Percentiles rank a stretch among this genome's conserved stretches.
Conservation (phyloP, 352 stramenopile species). For the Pythium biforme region DNA sequence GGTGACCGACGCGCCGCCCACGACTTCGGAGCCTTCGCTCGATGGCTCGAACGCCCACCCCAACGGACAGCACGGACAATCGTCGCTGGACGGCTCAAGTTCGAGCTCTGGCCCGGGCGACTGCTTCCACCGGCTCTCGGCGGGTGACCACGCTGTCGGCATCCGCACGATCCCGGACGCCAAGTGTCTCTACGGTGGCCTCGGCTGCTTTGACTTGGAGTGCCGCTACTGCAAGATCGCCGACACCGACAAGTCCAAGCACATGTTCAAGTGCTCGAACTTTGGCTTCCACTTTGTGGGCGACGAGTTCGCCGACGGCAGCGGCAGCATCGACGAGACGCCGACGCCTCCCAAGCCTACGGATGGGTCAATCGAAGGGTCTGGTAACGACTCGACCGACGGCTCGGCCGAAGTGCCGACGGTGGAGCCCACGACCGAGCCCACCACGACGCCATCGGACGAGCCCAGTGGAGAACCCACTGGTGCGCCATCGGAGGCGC, state of each 20-base stretch:
- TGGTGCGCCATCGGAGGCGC: slow-evolving; percentile 2
- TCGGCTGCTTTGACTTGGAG: slow-evolving; percentile 27
- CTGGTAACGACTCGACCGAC: neutral
- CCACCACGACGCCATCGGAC: slow-evolving; percentile 2
- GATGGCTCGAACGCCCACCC: neutral
- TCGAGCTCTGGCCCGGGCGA: neutral
- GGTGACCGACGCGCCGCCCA: neutral
- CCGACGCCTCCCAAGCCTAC: neutral
- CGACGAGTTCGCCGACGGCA: slow-evolving; percentile 14
- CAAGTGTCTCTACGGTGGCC: slow-evolving; percentile 23
- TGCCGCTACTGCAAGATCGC: slow-evolving; percentile 31
- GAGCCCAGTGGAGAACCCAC: slow-evolving; percentile 5
- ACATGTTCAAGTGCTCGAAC: slow-evolving; percentile 10
- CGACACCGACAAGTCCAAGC: slow-evolving; percentile 16
- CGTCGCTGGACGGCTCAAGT: neutral
- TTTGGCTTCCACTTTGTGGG: slow-evolving; percentile 20
- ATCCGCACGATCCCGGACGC: slow-evolving; percentile 16
- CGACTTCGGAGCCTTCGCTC: neutral
- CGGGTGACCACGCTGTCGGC: slow-evolving; percentile 19
- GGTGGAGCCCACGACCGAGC: slow-evolving; percentile 1
- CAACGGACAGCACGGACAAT: neutral
- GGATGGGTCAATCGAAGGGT: neutral
- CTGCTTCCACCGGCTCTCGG: slow-evolving; percentile 12
- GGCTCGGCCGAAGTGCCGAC: neutral
- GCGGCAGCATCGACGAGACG: slow-evolving; percentile 11